These are phyloP conservation scores for Calonectria fujianensis DNA, from an alignment of 2,329 filamentous ascomycete species.

Conservation along the genomic window DNA sequence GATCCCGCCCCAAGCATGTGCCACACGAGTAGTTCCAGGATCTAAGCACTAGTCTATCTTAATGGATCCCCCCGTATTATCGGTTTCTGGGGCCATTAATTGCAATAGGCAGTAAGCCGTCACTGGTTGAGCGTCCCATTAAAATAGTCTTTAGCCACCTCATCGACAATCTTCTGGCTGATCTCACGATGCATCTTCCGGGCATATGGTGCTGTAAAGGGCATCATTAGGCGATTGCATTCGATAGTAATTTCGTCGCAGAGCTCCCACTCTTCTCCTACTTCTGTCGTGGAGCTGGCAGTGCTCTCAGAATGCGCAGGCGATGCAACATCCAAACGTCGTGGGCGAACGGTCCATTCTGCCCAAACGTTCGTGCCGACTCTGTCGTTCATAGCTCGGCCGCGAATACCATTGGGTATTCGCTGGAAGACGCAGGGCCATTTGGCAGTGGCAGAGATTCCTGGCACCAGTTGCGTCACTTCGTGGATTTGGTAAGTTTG, in stretches of 20 bases:
- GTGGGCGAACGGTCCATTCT: constrained; percentile 52
- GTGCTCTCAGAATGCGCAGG: constrained; percentile 37
- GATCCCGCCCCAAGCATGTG: neutral
- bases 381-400: constrained; percentile 60
- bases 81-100: neutral
- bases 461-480: constrained; percentile 59
- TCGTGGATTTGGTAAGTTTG: constrained; percentile 53
- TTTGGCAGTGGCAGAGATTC: constrained; percentile 60
- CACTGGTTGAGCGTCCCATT: neutral
- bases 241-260: constrained; percentile 55
- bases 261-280: constrained; percentile 55
- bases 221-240: constrained; percentile 57
- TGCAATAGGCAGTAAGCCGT: neutral
- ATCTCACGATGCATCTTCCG: constrained; percentile 53
- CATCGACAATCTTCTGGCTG: constrained; percentile 54
- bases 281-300: constrained; percentile 34
- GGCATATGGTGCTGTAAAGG: constrained; percentile 54
- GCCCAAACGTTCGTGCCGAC: constrained; percentile 62
- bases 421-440: constrained; percentile 66
- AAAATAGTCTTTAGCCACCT: constrained; percentile 45
- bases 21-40: neutral
- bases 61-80: neutral
- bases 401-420: constrained; percentile 61
- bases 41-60: neutral
- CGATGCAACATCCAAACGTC: constrained; percentile 8